Conservation (phyloP, 176 grass and related monocot species). For the Avena insularis region DNA sequence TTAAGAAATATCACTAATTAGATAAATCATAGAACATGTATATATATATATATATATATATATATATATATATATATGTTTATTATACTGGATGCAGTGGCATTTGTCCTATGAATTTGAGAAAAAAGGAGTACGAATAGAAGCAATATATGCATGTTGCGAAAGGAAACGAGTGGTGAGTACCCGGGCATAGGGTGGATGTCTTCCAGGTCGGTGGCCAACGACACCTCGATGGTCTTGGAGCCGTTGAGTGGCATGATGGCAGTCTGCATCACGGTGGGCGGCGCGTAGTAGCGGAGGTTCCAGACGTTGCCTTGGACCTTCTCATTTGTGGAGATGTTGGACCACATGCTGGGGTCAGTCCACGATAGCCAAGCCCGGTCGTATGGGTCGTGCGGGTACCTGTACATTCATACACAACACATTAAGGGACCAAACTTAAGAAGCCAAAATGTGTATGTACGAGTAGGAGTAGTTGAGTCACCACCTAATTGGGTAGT, state of each 20-base stretch:
- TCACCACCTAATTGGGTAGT: too few relatives aligned
- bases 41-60: too few relatives aligned
- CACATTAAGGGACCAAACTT: too few relatives aligned
- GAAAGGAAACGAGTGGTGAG: not conserved
- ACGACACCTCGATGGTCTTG: slow-evolving; percentile 28
- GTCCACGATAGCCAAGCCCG: slow-evolving; percentile 44
- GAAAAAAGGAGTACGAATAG: too few relatives aligned
- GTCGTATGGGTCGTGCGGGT: slow-evolving; percentile 43
- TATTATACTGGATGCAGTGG: too few relatives aligned
- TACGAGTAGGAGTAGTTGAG: too few relatives aligned
- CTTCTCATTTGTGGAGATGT: slow-evolving; percentile 17
- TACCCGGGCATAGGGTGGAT: slow-evolving; percentile 15
- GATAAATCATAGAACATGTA: too few relatives aligned
- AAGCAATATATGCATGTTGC: too few relatives aligned
- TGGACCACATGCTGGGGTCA: slow-evolving; percentile 30
- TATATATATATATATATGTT: too few relatives aligned
- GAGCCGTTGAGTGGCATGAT: slow-evolving; percentile 25
- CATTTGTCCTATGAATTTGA: too few relatives aligned
- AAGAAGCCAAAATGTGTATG: too few relatives aligned
- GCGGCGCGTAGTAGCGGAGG: slow-evolving; percentile 28
- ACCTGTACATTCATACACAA: slow-evolving; percentile 14
- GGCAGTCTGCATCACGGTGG: slow-evolving; percentile 27
- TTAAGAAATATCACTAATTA: too few relatives aligned
- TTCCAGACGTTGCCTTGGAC: not conserved
- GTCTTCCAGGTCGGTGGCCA: not conserved